Conservation (phyloP, 139 green algal species). For the Chlorella sp. region DNA sequence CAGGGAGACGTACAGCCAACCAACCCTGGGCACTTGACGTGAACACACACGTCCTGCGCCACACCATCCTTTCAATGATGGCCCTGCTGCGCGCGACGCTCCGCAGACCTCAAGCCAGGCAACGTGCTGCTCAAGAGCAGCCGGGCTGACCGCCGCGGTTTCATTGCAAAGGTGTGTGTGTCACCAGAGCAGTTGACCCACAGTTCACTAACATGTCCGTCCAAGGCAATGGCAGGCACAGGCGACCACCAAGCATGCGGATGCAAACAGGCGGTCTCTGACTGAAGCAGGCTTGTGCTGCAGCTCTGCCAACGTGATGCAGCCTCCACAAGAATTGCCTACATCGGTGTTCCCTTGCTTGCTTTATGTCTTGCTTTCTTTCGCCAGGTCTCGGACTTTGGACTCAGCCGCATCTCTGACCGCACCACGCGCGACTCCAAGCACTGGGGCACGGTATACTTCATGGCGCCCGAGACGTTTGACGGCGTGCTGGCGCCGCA, state of each 20-base stretch:
- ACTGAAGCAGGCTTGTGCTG: not conserved
- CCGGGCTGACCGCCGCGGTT: conserved; percentile 18
- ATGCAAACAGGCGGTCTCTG: not conserved
- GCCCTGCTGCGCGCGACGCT: conserved; percentile 13
- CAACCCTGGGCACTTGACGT: too few relatives aligned
- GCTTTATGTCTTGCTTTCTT: too few relatives aligned
- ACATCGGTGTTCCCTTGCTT: too few relatives aligned
- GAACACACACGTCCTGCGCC: too few relatives aligned
- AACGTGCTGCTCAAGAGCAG: conserved; percentile 27
- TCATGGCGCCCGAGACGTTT: conserved; percentile 6
- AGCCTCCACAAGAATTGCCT: too few relatives aligned
- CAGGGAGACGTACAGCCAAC: not conserved
- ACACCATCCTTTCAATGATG: not conserved
- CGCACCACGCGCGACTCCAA: not conserved
- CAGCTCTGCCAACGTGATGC: not conserved
- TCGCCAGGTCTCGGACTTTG: conserved; percentile 26
- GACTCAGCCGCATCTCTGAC: conserved; percentile 4
- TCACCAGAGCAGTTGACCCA: too few relatives aligned
- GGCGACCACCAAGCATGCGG: not conserved
- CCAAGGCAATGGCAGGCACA: not conserved
- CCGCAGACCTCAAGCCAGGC: conserved; percentile 21
- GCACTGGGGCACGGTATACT: conserved; percentile 1
- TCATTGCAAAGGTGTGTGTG: conserved; percentile 24
- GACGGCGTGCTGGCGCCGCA: not conserved
- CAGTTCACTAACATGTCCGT: too few relatives aligned